phyloP scores from a whole-genome alignment of 2,329 filamentous ascomycete species.

The Paraphaeosphaeria minitans region DNA sequence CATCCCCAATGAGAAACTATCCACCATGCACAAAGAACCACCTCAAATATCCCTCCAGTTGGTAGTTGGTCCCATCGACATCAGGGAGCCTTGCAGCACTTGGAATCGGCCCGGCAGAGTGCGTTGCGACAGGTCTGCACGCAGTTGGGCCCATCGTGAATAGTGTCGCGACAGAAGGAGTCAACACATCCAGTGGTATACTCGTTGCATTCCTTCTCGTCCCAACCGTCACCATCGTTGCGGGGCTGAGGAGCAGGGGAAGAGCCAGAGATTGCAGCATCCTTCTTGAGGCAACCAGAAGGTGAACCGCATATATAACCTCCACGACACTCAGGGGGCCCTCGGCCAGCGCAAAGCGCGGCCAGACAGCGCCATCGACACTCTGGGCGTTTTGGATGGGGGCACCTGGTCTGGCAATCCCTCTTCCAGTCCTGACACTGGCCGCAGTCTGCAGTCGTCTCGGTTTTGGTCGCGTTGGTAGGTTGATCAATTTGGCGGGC shows the following conservation, averaged over 20 bases:
- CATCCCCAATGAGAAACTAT: no score
- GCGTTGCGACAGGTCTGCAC: neutral
- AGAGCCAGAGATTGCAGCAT: neutral
- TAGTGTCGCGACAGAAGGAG: neutral
- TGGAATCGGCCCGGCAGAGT: neutral
- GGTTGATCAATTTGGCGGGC: neutral
- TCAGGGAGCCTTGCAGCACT: neutral
- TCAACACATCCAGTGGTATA: neutral
- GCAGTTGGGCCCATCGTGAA: neutral
- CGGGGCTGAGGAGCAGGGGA: neutral
- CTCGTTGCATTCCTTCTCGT: neutral
- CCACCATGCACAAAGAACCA: no score
- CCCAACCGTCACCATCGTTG: neutral
- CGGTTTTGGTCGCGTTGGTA: neutral
- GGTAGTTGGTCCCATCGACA: no score
- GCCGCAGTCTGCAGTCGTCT: neutral
- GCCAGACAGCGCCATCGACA: neutral
- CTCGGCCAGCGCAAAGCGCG: neutral
- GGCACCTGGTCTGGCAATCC: neutral
- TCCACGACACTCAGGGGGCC: neutral
- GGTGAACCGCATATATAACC: neutral
- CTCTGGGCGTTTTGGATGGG: neutral
- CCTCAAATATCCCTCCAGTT: no score
- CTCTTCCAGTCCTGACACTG: neutral
- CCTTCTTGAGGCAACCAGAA: neutral